These are phyloP conservation scores for Westerdykella sp. DNA, from an alignment of 2,329 filamentous ascomycete genomes.

Conservation along the genomic window DNA sequence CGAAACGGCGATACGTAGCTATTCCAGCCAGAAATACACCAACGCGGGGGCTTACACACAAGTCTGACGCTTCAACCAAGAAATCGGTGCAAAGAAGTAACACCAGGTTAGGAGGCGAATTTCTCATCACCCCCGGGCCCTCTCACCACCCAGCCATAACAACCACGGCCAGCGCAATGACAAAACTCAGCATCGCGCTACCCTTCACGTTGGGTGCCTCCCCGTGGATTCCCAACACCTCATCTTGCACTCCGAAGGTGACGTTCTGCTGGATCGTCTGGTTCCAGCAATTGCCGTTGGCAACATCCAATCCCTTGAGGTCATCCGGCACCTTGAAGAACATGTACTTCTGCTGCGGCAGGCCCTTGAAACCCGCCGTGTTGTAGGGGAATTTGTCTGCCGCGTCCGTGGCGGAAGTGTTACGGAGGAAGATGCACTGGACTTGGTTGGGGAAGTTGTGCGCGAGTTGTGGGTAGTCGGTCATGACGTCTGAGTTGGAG, in stretches of 20 bases:
- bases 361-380: conserved; percentile 61
- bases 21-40: too few relatives aligned
- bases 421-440: conserved; percentile 70
- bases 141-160: conserved; percentile 20
- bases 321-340: conserved; percentile 72
- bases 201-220: conserved; percentile 19
- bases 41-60: too few relatives aligned
- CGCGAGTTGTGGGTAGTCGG: conserved; percentile 54
- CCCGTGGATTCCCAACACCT: conserved; percentile 33
- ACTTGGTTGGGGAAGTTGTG: conserved; percentile 64
- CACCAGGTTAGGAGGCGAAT: too few relatives aligned
- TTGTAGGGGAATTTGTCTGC: conserved; percentile 68
- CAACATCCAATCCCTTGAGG: conserved; percentile 59
- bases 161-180: conserved; percentile 29
- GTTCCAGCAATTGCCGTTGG: conserved; percentile 63
- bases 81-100: too few relatives aligned
- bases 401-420: conserved; percentile 63
- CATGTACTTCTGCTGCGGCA: conserved; percentile 67
- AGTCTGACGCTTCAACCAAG: too few relatives aligned
- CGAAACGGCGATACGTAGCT: too few relatives aligned
- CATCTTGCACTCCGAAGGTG: conserved; percentile 51
- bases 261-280: conserved; percentile 60
- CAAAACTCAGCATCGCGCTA: conserved; percentile 27
- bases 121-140: too few relatives aligned
- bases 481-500: conserved; percentile 71